A percentile compares a stretch with the other conserved stretches of the same genome.
These are phyloP conservation scores for Polychaeton citri DNA, from an alignment of 2,329 filamentous ascomycete genomes.

Conservation along the genomic window DNA sequence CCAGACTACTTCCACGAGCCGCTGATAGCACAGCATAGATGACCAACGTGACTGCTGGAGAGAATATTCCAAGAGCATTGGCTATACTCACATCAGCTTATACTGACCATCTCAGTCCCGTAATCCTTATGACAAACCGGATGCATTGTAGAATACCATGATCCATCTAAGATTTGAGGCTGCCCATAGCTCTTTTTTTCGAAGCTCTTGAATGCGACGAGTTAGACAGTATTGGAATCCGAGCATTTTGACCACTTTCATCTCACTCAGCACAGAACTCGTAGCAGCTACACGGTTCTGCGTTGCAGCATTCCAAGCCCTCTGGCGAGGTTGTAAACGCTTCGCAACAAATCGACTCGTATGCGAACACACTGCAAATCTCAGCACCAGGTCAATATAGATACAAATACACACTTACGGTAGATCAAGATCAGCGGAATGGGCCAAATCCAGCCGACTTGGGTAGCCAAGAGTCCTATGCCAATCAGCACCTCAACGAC, in stretches of 20 bases:
- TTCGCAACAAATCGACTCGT: conserved; percentile 4
- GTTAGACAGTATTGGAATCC: conserved; percentile 1
- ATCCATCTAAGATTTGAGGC: conserved; percentile 4
- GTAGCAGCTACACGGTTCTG: conserved; percentile 3
- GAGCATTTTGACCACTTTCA: conserved; percentile 5
- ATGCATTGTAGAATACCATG: conserved; percentile 4
- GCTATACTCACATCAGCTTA: conserved; percentile 1
- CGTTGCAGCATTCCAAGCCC: conserved; percentile 4
- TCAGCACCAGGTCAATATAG: background rate
- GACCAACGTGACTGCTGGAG: conserved; percentile 5
- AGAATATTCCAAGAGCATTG: conserved; percentile 6
- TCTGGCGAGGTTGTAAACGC: conserved; percentile 2
- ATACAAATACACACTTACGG: background rate
- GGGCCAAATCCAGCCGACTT: conserved; percentile 4
- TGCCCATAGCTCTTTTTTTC: conserved; percentile 1
- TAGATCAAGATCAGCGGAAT: conserved; percentile 3
- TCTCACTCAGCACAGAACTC: conserved; percentile 1
- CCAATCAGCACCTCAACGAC: conserved; percentile 4
- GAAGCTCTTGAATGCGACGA: background rate
- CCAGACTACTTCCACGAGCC: background rate
- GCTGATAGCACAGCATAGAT: conserved; percentile 1
- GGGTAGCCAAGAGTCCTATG: conserved; percentile 1
- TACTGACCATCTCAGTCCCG: background rate
- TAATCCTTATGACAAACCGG: background rate
- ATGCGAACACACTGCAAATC: conserved; percentile 3